phyloP scores from a whole-genome alignment of 1,284 basidiomycete genomes.

The Ceratobasidium theobromae region DNA sequence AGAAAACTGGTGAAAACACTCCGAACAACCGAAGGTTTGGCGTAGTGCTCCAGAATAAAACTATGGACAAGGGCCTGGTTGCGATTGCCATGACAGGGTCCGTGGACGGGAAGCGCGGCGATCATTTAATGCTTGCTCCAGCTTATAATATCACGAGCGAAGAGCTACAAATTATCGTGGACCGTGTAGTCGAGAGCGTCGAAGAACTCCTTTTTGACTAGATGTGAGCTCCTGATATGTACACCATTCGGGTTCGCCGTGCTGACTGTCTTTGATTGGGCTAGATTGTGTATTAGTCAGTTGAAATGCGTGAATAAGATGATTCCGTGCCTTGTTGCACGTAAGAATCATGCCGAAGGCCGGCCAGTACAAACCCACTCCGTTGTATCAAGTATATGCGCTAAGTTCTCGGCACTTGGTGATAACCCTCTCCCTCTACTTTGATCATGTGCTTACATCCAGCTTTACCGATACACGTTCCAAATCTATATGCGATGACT shows the following conservation, averaged over 20 bases:
- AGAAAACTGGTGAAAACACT: slow-evolving; percentile 6
- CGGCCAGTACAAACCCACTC: no score
- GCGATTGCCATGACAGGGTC: slow-evolving; percentile 72
- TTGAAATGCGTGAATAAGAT: no score
- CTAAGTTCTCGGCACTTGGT: no score
- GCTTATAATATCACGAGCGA: slow-evolving; percentile 70
- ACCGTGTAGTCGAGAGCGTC: slow-evolving; percentile 60
- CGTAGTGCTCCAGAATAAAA: slow-evolving; percentile 34
- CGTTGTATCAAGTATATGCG: no score
- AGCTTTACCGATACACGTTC: no score
- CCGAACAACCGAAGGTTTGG: slow-evolving; percentile 34
- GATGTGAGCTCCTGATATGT: neutral
- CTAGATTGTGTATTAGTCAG: no score
- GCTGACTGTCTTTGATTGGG: no score
- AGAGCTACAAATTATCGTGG: slow-evolving; percentile 66
- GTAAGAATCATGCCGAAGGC: no score
- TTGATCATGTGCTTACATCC: no score
- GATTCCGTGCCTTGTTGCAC: no score
- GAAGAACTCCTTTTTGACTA: slow-evolving; percentile 48
- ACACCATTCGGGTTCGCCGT: neutral
- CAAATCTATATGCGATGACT: no score
- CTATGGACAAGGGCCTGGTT: slow-evolving; percentile 62
- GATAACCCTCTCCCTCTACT: no score
- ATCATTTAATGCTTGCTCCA: slow-evolving; percentile 68
- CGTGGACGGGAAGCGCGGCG: slow-evolving; percentile 70